Percentiles rank a stretch among this genome's conserved stretches.
Conservation (phyloP, 129 eudicot genomes). For the Deinandra increscens region DNA sequence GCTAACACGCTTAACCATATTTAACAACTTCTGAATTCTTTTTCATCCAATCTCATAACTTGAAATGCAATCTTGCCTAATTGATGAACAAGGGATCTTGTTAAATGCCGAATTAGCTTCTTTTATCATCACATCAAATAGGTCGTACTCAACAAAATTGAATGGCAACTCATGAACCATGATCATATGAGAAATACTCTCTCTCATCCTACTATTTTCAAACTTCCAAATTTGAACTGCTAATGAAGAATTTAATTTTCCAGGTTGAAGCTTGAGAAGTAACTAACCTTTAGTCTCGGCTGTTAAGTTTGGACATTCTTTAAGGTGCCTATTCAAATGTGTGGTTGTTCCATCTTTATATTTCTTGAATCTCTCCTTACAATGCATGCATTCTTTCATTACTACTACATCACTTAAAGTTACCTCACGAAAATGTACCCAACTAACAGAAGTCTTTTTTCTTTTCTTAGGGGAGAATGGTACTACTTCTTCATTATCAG, state of each 20-base stretch:
- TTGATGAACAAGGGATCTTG: not conserved
- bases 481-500: not conserved
- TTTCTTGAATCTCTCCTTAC: not conserved
- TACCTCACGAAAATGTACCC: not conserved
- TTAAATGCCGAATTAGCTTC: not conserved
- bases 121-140: not conserved
- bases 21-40: not conserved
- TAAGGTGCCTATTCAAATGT: not conserved
- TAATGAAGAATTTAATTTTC: not conserved
- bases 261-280: not conserved
- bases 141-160: not conserved
- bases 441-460: too few species aligned
- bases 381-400: too few species aligned
- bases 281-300: not conserved
- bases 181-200: not conserved
- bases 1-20: slow-evolving; percentile 5
- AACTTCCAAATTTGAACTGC: not conserved
- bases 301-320: not conserved
- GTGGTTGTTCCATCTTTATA: too few species aligned
- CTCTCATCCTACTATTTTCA: too few species aligned
- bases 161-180: too few species aligned
- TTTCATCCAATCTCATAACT: not conserved
- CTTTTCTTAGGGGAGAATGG: not conserved
- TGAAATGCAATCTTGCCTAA: not conserved
- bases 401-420: not conserved